phyloP scores from a whole-genome alignment of 148 eudicot species.

The Vaccinium myrtillus region DNA sequence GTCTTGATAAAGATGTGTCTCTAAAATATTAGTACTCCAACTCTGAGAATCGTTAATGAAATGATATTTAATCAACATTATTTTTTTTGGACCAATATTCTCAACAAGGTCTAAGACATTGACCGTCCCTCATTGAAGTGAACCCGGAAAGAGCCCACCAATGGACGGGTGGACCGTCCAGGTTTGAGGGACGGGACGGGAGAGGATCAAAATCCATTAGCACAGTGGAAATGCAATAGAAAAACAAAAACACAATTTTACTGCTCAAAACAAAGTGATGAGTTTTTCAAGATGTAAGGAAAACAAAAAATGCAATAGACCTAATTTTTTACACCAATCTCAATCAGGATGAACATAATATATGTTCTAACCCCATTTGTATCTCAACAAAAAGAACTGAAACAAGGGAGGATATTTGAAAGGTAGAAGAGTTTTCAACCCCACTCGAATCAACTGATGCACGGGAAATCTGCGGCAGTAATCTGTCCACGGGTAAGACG shows the following conservation, averaged over 20 bases:
- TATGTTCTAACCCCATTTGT: constrained; percentile 4
- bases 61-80: too few species aligned
- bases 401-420: background rate
- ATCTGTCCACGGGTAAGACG: background rate
- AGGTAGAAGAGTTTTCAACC: constrained; percentile 5
- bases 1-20: too few species aligned
- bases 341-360: background rate
- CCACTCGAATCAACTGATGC: background rate
- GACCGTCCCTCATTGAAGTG: too few species aligned
- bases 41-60: too few species aligned
- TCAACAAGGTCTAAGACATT: too few species aligned
- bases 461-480: background rate
- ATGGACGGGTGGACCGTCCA: too few species aligned
- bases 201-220: too few species aligned
- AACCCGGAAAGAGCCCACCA: too few species aligned
- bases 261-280: background rate
- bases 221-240: too few species aligned
- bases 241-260: background rate
- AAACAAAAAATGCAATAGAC: background rate
- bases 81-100: too few species aligned
- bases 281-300: background rate
- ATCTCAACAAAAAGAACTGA: background rate
- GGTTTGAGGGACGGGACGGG: too few species aligned
- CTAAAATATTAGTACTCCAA: too few species aligned
- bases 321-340: constrained; percentile 14